Evolutionary conservation across 306 rosid genomes (phyloP), one percentile per base, ranked within the genome.

Genomic region (Astragalus membranaceus): DNA sequence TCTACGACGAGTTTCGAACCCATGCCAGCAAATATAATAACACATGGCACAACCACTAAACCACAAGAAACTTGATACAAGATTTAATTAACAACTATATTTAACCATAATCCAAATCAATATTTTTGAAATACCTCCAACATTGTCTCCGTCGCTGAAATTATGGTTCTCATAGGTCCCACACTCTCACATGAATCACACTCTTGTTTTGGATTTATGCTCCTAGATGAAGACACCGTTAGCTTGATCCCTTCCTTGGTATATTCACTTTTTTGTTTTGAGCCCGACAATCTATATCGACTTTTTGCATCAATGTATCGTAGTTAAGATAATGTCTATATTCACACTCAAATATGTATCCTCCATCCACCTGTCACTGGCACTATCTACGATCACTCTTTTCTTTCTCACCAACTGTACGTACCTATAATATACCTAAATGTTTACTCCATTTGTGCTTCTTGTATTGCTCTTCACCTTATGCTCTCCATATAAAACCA

Each of bases 301-400:
- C 46, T 11, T 54, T 35, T 10, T 23, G 36, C 42, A 13, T 73
- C 12, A 10, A 8, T 56, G 6, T 0, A 26, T 26, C 30, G 51
- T 16, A 39, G 44, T 10, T 58, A 39, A 39, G 44, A 39, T 7
- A 2, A 39, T 26, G 30, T 54, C 30, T 20, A 3, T n/a, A 26
- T 63, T 37, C 54, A 63, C 48, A 66, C 79, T 83, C 67, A 78
- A 0, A 71, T 77, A 70, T 7, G 69, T 35, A 54, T 83, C 82
- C 79, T 73, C 58, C 71, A 41, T 58, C 87, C 80, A 82, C 75
- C 33, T 82, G 89, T 88, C 85, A 67, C 56, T 35, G 60, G 16
- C 78, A 33, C 73, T 67, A 80, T 66, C 61, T 26, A 26, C 3
- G 4, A 26, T 26, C 30, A 3, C 30, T 26, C 30, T 26, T 26